These are phyloP conservation scores for Hypholoma fasciculare DNA, from an alignment of 768 basidiomycete species.

Conservation along the genomic window DNA sequence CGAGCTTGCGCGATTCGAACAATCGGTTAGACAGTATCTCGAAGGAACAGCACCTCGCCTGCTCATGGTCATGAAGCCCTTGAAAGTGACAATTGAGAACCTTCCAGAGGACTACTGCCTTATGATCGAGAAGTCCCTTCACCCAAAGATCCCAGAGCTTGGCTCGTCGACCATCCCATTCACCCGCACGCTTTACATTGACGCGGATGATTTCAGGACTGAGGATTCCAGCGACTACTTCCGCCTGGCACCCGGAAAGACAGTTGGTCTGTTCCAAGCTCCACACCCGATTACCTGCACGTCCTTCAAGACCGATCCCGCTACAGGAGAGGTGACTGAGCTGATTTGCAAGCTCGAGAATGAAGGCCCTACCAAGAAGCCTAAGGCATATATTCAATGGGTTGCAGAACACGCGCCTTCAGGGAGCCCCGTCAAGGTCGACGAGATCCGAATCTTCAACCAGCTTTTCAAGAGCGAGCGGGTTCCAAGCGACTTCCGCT, in stretches of 20 bases:
- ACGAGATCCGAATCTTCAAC: slow-evolving; percentile 92
- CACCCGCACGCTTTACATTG: slow-evolving; percentile 89
- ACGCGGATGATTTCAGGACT: slow-evolving; percentile 88
- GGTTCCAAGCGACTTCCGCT: slow-evolving; percentile 78
- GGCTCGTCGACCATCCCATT: slow-evolving; percentile 84
- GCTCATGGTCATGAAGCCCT: slow-evolving; percentile 86
- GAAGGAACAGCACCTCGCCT: slow-evolving; percentile 87
- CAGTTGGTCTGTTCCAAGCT: slow-evolving; percentile 93
- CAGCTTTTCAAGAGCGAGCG: slow-evolving; percentile 94
- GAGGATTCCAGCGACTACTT: slow-evolving; percentile 95
- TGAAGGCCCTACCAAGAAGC: slow-evolving; percentile 64
- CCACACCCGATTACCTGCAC: slow-evolving; percentile 91
- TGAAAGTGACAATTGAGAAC: slow-evolving; percentile 92
- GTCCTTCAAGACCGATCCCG: slow-evolving; percentile 78
- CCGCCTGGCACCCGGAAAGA: slow-evolving; percentile 96
- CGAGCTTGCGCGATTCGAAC: slow-evolving; percentile 88
- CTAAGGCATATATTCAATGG: slow-evolving; percentile 97
- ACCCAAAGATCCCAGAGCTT: slow-evolving; percentile 89
- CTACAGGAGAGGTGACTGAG: slow-evolving; percentile 73
- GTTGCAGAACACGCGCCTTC: slow-evolving; percentile 82
- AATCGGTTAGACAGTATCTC: slow-evolving; percentile 83
- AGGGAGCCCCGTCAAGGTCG: slow-evolving; percentile 79
- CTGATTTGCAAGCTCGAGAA: slow-evolving; percentile 81
- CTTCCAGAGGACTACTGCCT: slow-evolving; percentile 82
- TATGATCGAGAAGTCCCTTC: slow-evolving; percentile 87